phyloP scores from a whole-genome alignment of 73 alveolate genomes.

The Uronychia binucleata region DNA sequence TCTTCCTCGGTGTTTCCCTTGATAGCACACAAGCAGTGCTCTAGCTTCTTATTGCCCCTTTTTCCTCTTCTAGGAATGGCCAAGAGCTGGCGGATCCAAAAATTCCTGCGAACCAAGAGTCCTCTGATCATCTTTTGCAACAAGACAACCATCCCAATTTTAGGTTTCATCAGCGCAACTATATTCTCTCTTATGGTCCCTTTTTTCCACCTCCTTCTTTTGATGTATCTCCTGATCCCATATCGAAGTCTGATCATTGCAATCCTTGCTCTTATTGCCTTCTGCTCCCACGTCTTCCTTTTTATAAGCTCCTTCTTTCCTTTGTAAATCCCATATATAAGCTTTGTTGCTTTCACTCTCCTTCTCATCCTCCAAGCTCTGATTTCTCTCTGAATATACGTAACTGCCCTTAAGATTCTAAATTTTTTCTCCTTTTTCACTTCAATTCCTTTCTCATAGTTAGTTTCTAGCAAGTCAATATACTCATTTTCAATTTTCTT shows the following conservation, averaged over 20 bases:
- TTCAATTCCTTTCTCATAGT: background rate
- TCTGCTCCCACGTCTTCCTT: background rate
- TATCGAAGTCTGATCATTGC: background rate
- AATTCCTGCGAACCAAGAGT: background rate
- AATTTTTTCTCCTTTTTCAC: background rate
- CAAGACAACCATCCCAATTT: background rate
- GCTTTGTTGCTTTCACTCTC: background rate
- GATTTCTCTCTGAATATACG: constrained; percentile 10
- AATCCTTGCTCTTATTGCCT: background rate
- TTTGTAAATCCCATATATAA: background rate
- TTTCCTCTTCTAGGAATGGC: background rate
- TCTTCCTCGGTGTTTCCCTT: background rate
- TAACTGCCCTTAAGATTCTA: background rate
- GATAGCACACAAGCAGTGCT: background rate
- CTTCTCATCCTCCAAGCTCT: background rate
- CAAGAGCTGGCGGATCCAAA: background rate
- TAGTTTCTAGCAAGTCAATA: constrained; percentile 7
- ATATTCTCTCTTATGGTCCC: background rate
- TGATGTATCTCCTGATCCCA: background rate
- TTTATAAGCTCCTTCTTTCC: background rate
- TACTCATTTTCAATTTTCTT: background rate
- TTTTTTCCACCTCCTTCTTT: background rate
- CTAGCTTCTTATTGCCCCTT: background rate
- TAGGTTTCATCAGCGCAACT: background rate
- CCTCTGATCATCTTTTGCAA: background rate